Evolutionary conservation across 306 rosid species (phyloP).

Genomic region (Cicer judaicum): DNA sequence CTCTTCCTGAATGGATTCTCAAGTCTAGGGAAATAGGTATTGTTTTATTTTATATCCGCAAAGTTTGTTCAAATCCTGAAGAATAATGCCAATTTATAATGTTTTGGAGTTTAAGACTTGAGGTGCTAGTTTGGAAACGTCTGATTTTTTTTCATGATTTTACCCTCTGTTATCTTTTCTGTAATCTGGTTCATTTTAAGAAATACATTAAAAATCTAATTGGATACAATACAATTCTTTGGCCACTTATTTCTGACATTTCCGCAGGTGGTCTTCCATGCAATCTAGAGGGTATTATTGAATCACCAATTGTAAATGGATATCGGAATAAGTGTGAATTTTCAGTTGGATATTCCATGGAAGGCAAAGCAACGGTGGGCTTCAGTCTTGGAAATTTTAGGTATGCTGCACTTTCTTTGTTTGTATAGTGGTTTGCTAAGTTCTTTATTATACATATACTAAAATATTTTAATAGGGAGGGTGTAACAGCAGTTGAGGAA

Average conservation of each 20-base stretch:
- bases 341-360: conserved; percentile 86
- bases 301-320: conserved; percentile 85
- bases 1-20: conserved; percentile 91
- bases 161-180: not conserved
- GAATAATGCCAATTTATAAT: conserved; percentile 6
- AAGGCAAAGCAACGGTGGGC: conserved; percentile 86
- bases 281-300: conserved; percentile 78
- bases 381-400: conserved; percentile 97
- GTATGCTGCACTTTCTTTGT: conserved; percentile 52
- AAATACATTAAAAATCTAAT: conserved; percentile 10
- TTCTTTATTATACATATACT: conserved; percentile 40
- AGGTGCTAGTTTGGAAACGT: conserved; percentile 27
- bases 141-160: conserved; percentile 29
- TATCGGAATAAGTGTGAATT: conserved; percentile 96
- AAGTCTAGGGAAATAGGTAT: conserved; percentile 86
- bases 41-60: conserved; percentile 19
- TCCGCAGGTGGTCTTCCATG: conserved; percentile 93
- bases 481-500: conserved; percentile 95
- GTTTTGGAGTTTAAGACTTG: conserved; percentile 16
- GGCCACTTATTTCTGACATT: conserved; percentile 28
- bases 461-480: conserved; percentile 73
- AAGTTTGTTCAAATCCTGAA: conserved; percentile 5
- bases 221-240: conserved; percentile 34
- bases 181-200: conserved; percentile 25
- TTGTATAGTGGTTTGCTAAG: conserved; percentile 40